Base-by-base conservation (phyloP, 163 green algal genomes). In the Scenedesmus sp. region DNA sequence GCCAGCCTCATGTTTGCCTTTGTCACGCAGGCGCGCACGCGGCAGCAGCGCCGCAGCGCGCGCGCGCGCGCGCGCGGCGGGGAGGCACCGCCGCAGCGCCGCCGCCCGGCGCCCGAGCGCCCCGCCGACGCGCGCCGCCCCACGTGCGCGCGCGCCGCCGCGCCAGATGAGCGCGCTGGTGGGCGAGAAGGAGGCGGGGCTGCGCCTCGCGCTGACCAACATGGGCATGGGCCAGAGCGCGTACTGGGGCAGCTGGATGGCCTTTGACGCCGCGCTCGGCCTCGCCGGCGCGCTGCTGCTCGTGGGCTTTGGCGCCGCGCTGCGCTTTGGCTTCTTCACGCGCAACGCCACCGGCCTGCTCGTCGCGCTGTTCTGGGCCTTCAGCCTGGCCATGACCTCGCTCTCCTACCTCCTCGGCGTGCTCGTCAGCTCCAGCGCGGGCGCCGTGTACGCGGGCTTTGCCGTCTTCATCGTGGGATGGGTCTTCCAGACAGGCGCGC, bases 271-370 rank as follows among this genome's bases (percentile, higher is more conserved):
- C 0, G 81, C 63, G 42, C 84, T 96, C 9, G 84, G 85, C 7
- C 80, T 95, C 53, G 13, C 94, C 3, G 87, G 83, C 2, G 86
- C 87, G 15, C 78, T 97, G 57, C 81, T 97, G 18, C 89, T 97
- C 70, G 85, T 91, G 60, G 81, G 87, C 42, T 98, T 97, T 82
- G 90, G 92, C 48, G 71, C 93, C 62, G 90, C 95, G 48, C 93
- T 98, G 67, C 90, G 96, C 75, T 97, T 98, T 63, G 33, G 87
- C 24, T 91, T 97, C 50, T 98, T 98, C 87, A 75, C 93, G 4
- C 77, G 93, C 26, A 98, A 98, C 86, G 88, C 80, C 82, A 97
- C 97, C 73, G 87, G 77, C 18, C 48, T 92, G 26, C 60, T 89
- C 22, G 78, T 89, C 31, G 45, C 97, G 67, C 83, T 97, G 7